These are phyloP conservation scores for Tuber calosporum DNA, from an alignment of 495 filamentous ascomycete species.

Conservation along the genomic window DNA sequence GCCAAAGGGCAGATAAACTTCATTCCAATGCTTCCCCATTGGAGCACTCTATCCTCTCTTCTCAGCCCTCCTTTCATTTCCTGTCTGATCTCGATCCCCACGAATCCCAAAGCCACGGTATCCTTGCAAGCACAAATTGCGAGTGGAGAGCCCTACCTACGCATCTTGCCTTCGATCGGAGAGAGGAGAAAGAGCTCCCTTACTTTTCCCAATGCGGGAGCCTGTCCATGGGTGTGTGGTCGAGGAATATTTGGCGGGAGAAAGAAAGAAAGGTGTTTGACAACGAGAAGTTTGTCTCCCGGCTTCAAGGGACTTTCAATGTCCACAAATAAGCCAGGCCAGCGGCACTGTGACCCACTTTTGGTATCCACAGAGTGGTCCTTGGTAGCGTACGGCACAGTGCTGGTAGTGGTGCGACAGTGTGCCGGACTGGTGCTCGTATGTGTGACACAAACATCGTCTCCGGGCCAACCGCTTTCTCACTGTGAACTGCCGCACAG, in stretches of 20 bases:
- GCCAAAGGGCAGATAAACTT: not conserved
- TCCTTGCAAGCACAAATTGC: not conserved
- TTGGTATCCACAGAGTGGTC: not conserved
- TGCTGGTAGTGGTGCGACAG: not conserved
- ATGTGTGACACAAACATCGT: not conserved
- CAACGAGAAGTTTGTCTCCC: not conserved
- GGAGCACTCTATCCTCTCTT: not conserved
- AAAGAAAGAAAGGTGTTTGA: not conserved
- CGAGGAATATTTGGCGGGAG: not conserved
- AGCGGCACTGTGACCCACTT: not conserved
- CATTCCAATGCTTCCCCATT: not conserved
- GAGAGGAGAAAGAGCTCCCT: not conserved
- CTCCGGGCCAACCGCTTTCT: not conserved
- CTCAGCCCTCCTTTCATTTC: not conserved
- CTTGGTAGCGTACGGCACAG: not conserved
- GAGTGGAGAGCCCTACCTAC: not conserved
- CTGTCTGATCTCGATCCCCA: not conserved
- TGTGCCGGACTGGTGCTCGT: not conserved
- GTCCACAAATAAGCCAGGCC: not conserved
- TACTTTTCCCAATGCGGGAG: not conserved
- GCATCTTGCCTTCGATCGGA: not conserved
- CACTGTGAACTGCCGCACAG: not conserved
- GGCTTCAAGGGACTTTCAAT: not conserved
- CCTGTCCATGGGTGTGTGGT: not conserved
- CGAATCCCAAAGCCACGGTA: conserved; percentile 1